phyloP scores from a whole-genome alignment of 495 filamentous ascomycete genomes.

The Neurospora cerealis region DNA sequence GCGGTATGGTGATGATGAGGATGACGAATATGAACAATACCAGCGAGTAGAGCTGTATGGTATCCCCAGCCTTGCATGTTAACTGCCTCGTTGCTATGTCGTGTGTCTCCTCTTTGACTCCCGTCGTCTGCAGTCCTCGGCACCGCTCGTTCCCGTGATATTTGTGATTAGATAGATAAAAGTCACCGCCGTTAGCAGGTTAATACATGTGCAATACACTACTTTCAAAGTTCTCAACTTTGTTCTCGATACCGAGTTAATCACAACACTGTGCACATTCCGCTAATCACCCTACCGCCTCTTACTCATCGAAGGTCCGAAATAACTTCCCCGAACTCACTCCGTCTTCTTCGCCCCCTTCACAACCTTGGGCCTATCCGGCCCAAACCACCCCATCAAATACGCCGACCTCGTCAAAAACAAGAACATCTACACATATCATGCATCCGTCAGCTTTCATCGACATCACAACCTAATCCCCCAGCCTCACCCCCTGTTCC shows the following conservation, averaged over 20 bases:
- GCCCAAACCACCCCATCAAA: conserved; percentile 49
- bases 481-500: not conserved
- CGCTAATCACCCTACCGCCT: not conserved
- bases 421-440: conserved; percentile 30
- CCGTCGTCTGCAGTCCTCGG: not conserved
- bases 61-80: not conserved
- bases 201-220: not conserved
- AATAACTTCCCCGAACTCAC: not conserved
- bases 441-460: not conserved
- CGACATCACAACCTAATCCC: not conserved
- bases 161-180: not conserved
- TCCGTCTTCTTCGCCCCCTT: conserved; percentile 6
- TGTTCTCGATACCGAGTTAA: not conserved
- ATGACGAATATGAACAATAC: not conserved
- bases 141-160: not conserved
- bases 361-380: conserved; percentile 8
- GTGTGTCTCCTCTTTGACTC: not conserved
- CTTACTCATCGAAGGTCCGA: not conserved
- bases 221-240: not conserved
- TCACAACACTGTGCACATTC: not conserved
- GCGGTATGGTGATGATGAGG: not conserved
- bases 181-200: not conserved
- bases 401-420: conserved; percentile 48
- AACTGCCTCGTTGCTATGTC: not conserved
- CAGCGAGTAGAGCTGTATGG: not conserved